phyloP scores from a whole-genome alignment of 768 basidiomycete species.

The Cystofilobasidium capitatum region DNA sequence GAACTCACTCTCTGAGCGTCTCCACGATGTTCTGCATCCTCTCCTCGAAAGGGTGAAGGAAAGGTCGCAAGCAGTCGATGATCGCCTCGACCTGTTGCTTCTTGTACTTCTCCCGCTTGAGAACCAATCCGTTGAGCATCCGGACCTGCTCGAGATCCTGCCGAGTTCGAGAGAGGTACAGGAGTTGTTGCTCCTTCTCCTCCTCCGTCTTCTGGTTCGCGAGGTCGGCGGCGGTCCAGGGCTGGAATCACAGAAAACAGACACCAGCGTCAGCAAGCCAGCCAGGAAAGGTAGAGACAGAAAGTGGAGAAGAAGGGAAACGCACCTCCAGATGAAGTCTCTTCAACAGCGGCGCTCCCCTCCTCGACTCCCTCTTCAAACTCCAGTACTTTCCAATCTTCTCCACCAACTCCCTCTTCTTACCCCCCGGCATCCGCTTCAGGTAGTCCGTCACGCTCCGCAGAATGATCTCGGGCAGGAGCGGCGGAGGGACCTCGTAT shows the following conservation, averaged over 20 bases:
- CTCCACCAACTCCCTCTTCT: constrained; percentile 66
- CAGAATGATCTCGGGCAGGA: constrained; percentile 79
- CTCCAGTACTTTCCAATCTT: constrained; percentile 90
- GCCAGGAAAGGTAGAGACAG: background rate
- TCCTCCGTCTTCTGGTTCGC: constrained; percentile 60
- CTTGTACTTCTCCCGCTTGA: constrained; percentile 75
- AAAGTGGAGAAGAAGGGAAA: background rate
- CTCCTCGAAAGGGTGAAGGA: background rate
- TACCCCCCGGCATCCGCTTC: constrained; percentile 56
- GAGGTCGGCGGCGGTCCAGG: constrained; percentile 70
- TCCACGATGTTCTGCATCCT: constrained; percentile 45
- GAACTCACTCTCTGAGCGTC: constrained; percentile 51
- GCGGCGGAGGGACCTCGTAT: constrained; percentile 83
- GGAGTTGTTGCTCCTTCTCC: constrained; percentile 70
- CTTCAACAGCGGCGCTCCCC: constrained; percentile 89
- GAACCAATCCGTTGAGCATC: constrained; percentile 54
- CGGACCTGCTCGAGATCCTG: constrained; percentile 68
- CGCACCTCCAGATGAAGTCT: constrained; percentile 72
- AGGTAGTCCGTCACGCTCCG: constrained; percentile 68
- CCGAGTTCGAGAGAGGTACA: constrained; percentile 57
- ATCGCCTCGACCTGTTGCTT: constrained; percentile 41
- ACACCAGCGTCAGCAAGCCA: background rate
- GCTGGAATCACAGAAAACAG: constrained; percentile 39
- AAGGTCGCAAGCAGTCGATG: background rate
- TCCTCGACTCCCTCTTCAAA: constrained; percentile 80